Percentiles rank a stretch among this genome's conserved stretches.
Conservation (phyloP, 495 filamentous ascomycete species). For the Hypomontagnella submonticulosa region DNA sequence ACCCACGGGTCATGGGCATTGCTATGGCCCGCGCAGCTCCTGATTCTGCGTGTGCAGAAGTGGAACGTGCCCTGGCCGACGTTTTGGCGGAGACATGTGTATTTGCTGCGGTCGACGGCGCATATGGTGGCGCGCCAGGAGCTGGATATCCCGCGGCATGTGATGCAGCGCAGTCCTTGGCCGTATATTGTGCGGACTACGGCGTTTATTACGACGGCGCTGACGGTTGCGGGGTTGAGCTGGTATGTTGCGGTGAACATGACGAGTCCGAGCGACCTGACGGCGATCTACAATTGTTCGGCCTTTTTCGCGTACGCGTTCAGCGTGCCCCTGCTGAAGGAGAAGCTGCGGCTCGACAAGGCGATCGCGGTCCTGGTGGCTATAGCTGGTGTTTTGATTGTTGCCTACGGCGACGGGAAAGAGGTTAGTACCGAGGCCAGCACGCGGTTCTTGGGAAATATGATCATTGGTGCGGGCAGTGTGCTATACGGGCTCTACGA, state of each 20-base stretch:
- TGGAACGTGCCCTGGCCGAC: constrained; percentile 78
- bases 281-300: constrained; percentile 98
- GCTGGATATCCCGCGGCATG: constrained; percentile 61
- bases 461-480: constrained; percentile 92
- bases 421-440: constrained; percentile 54
- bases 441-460: constrained; percentile 79
- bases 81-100: constrained; percentile 87
- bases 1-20: constrained; percentile 94
- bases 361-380: constrained; percentile 84
- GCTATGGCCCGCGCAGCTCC: constrained; percentile 85
- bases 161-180: constrained; percentile 58
- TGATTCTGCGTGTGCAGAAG: constrained; percentile 79
- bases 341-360: constrained; percentile 83
- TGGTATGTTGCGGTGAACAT: constrained; percentile 96
- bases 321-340: constrained; percentile 86
- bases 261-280: constrained; percentile 91
- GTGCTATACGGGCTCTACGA: constrained; percentile 97
- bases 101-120: constrained; percentile 78
- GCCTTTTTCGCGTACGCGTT: constrained; percentile 99
- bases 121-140: constrained; percentile 84
- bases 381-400: constrained; percentile 86
- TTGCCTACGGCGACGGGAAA: constrained; percentile 84
- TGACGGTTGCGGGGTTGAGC: constrained; percentile 90
- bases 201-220: constrained; percentile 80
- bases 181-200: constrained; percentile 82